Evolutionary conservation across 192 early-diverging fungal species (phyloP), one percentile per base, ranked within the genome.

Genomic region (Nowakowskiella sp.): DNA sequence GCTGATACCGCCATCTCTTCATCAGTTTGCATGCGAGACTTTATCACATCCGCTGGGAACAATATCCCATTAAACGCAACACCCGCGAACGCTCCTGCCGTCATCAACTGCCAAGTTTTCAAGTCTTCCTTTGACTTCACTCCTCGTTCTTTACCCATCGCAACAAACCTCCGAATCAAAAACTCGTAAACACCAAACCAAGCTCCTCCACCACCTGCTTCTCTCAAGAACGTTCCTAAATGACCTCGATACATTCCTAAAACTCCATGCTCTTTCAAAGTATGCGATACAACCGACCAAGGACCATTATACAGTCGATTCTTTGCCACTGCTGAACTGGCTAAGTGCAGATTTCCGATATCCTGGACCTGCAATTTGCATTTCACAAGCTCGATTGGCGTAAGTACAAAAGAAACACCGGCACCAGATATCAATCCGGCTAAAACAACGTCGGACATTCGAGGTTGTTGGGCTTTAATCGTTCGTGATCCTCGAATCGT

Each of bases 111-210:
- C 32, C 64, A 71, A 0, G 88, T 55, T 0, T 75, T 53, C 16
- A 99, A 60, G 60, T 91, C 87, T 2, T 78, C 67, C 60, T 94
- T 93, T 19, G 74, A 65, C 3, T 67, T 49, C 27, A 63, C 59
- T 7, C 51, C 32, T 57, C 22, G 52, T 57, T 24, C 43, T 28
- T 43, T 34, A 21, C 64, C 63, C 33, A 50, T 54, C 4, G 45
- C 42, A 51, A 85, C 56, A 70, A 86, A 70, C 29, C 58, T 34
- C 13, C 63, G 63, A 48, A 83, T 80, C 1, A 84, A 74, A 30
- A 81, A 60, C 66, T 99, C 95, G 54, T 99, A 99, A 0, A 84
- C 76, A 53, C 95, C 94, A 57, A 99, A 99, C 95, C 95, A 99
- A 23, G 84, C 86, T 7, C 82, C 91, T 22, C 92, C 88, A n/a